Percentiles rank a stretch among this genome's conserved stretches.
Evolutionary conservation across 345 rosid species (phyloP).

Genomic region (Salix exigua): DNA sequence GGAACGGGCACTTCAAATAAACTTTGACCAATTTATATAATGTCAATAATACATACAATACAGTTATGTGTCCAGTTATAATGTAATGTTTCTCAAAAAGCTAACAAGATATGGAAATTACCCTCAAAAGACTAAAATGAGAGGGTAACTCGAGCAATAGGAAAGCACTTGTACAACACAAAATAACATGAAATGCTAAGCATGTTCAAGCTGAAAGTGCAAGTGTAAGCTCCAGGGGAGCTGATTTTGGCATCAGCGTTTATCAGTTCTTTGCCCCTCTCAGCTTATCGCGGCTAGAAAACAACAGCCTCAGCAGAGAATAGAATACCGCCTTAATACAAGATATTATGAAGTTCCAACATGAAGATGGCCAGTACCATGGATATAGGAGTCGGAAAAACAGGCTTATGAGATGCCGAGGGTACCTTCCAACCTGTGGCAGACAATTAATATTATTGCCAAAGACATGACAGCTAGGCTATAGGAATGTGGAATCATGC

Average conservation of each 20-base stretch:
- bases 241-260: not conserved
- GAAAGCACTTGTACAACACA: not conserved
- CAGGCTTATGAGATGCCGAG: conserved; percentile 91
- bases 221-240: not conserved
- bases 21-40: not conserved
- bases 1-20: not conserved
- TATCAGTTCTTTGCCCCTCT: conserved; percentile 33
- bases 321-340: conserved; percentile 58
- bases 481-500: not conserved
- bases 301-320: conserved; percentile 47
- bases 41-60: not conserved
- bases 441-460: conserved; percentile 1
- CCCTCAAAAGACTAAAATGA: conserved; percentile 2
- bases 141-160: not conserved
- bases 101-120: not conserved
- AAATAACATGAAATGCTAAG: not conserved
- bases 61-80: no score
- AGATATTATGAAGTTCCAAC: conserved; percentile 80
- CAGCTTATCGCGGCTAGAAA: conserved; percentile 53
- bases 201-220: not conserved
- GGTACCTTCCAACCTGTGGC: conserved; percentile 86
- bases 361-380: conserved; percentile 99
- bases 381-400: conserved; percentile 90
- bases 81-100: not conserved
- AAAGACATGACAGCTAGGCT: not conserved